Evolutionary conservation across 2,329 filamentous ascomycete species (phyloP).

Genomic region (Endocalyx cinctus): DNA sequence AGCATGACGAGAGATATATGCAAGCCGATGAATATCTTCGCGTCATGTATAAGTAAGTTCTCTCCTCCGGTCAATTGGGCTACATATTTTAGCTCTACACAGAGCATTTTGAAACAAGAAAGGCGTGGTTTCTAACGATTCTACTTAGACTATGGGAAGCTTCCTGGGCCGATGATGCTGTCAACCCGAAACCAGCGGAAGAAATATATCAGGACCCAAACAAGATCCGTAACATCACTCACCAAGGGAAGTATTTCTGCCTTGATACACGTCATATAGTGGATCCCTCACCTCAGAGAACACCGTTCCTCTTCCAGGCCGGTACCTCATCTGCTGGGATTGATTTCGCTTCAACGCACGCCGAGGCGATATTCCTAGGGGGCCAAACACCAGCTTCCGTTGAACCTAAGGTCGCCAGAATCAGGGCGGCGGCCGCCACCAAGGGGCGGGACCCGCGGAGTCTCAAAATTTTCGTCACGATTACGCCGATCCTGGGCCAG

Average conservation of each 20-base stretch:
- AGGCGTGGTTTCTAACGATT: too few relatives aligned
- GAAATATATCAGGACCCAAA: constrained; percentile 55
- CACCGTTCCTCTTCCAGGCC: constrained; percentile 54
- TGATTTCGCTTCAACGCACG: constrained; percentile 51
- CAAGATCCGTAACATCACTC: constrained; percentile 54
- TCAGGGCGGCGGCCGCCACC: constrained; percentile 44
- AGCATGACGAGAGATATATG: constrained; percentile 57
- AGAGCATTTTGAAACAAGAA: too few relatives aligned
- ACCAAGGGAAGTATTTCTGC: constrained; percentile 51
- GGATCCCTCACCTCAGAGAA: constrained; percentile 52
- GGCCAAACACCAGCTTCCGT: constrained; percentile 46
- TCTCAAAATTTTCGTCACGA: constrained; percentile 49
- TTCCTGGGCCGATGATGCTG: constrained; percentile 53
- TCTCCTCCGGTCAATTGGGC: too few relatives aligned
- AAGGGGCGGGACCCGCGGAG: constrained; percentile 50
- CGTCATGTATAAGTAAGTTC: constrained; percentile 57
- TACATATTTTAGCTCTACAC: too few relatives aligned
- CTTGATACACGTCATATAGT: constrained; percentile 41
- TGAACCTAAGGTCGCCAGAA: constrained; percentile 45
- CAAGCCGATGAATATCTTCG: constrained; percentile 58
- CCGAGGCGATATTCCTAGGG: constrained; percentile 56
- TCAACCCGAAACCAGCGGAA: constrained; percentile 44
- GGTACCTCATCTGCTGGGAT: constrained; percentile 54
- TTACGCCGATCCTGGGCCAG: constrained; percentile 42
- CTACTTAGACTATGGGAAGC: constrained; percentile 51